Evolutionary conservation across 1,284 basidiomycete genomes (phyloP).

Genomic region (Peniophora sp.): DNA sequence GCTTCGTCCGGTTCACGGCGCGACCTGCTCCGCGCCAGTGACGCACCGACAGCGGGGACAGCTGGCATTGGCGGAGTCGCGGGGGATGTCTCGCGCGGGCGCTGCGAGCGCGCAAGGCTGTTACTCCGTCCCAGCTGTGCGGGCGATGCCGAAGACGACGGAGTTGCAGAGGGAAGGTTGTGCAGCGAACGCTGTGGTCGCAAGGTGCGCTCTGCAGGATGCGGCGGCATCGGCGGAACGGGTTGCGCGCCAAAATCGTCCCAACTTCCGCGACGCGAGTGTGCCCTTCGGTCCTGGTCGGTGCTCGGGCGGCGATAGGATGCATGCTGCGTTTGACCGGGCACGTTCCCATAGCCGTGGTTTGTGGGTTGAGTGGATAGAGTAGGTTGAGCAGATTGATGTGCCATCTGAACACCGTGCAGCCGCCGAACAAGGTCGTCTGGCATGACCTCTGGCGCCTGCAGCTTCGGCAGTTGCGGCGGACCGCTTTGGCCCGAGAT

Average conservation of each 20-base stretch:
- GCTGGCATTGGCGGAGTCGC: too few relatives aligned
- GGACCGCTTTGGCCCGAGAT: constrained; percentile 26
- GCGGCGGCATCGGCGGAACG: constrained; percentile 11
- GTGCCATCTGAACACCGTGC: constrained; percentile 7
- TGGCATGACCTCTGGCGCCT: constrained; percentile 15
- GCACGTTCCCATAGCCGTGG: constrained; percentile 16
- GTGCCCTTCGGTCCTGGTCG: constrained; percentile 4
- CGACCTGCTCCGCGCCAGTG: too few relatives aligned
- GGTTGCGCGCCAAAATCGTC: constrained; percentile 8
- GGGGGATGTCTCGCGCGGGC: too few relatives aligned
- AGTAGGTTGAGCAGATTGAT: constrained; percentile 14
- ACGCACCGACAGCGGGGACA: too few relatives aligned
- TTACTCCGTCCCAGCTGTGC: too few relatives aligned
- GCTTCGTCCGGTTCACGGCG: too few relatives aligned
- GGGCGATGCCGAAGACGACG: constrained; percentile 5
- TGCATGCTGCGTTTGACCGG: constrained; percentile 17
- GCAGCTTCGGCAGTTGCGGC: constrained; percentile 44
- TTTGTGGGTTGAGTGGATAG: constrained; percentile 6
- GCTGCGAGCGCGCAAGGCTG: too few relatives aligned
- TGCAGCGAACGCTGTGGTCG: constrained; percentile 9
- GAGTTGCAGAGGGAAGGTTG: constrained; percentile 11
- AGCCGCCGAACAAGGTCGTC: constrained; percentile 8
- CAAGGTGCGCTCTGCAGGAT: constrained; percentile 6
- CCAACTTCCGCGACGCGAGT: too few relatives aligned
- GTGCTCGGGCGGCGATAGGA: constrained; percentile 23